A percentile compares a stretch with the other conserved stretches of the same genome.
Evolutionary conservation across 495 filamentous ascomycete species (phyloP).

Genomic region (Aspergillus bertholletiae): DNA sequence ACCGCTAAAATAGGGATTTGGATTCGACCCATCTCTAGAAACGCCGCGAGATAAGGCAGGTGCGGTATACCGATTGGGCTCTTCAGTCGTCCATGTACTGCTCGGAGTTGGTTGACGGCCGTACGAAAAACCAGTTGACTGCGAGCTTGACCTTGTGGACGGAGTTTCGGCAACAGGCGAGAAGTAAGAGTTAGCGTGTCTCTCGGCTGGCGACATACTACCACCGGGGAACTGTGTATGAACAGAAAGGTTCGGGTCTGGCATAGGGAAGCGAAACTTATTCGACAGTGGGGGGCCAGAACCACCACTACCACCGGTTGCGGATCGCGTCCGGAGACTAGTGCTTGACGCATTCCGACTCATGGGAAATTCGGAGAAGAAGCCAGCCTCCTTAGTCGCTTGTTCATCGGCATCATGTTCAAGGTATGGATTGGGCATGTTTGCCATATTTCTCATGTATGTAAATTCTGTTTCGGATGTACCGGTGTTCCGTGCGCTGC

Average conservation of each 20-base stretch:
- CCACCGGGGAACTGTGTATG: constrained; percentile 63
- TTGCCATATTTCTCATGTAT: constrained; percentile 65
- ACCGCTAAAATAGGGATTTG: constrained; percentile 51
- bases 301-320: constrained; percentile 65
- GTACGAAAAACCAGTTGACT: constrained; percentile 67
- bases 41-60: constrained; percentile 76
- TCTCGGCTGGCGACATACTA: constrained; percentile 49
- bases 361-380: constrained; percentile 52
- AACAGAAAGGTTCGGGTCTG: constrained; percentile 62
- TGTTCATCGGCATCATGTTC: constrained; percentile 80
- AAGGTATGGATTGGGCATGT: constrained; percentile 76
- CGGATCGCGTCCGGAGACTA: constrained; percentile 76
- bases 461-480: constrained; percentile 73
- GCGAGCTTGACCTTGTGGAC: constrained; percentile 79
- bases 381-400: constrained; percentile 44
- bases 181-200: constrained; percentile 76
- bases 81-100: constrained; percentile 60
- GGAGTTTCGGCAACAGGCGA: constrained; percentile 85
- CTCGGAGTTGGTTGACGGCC: constrained; percentile 65
- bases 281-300: constrained; percentile 41
- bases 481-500: constrained; percentile 47
- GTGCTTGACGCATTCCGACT: constrained; percentile 77
- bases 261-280: constrained; percentile 61
- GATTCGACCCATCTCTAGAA: constrained; percentile 69
- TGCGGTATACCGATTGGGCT: constrained; percentile 77